Conservation (phyloP, 495 filamentous ascomycete genomes). For the Aspergillus wentii region DNA sequence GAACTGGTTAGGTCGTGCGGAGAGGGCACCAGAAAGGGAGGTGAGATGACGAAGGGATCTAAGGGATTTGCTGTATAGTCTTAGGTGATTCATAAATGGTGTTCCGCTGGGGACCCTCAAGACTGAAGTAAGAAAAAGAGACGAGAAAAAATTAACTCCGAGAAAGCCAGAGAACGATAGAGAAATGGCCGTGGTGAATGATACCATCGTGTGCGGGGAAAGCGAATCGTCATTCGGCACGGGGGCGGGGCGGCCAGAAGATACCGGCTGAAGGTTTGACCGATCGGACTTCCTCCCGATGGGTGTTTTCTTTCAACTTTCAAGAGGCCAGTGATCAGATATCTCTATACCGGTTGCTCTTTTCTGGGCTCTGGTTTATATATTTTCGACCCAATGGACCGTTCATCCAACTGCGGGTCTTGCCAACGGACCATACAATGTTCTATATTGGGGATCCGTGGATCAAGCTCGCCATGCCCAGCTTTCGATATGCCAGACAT, state of each 20-base stretch:
- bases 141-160: too few species aligned
- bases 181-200: neutral
- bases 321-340: too few species aligned
- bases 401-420: too few species aligned
- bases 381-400: too few species aligned
- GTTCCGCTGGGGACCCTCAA: neutral
- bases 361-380: too few species aligned
- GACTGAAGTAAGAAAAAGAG: constrained; percentile 13
- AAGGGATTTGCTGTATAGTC: constrained; percentile 24
- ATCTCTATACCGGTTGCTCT: too few species aligned
- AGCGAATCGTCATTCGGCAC: constrained; percentile 7
- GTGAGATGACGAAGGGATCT: constrained; percentile 17
- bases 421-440: too few species aligned
- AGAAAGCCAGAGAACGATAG: neutral
- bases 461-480: too few species aligned
- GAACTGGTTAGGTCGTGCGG: constrained; percentile 15
- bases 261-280: constrained; percentile 16
- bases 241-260: constrained; percentile 9
- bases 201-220: constrained; percentile 9
- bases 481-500: too few species aligned
- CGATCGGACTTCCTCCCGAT: constrained; percentile 8
- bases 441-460: too few species aligned
- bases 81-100: constrained; percentile 30
- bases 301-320: neutral
- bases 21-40: constrained; percentile 8